Percentiles rank a stretch among this genome's conserved stretches.
Evolutionary conservation across 2,329 filamentous ascomycete genomes (phyloP).

Genomic region (Phialemoniopsis sp.): DNA sequence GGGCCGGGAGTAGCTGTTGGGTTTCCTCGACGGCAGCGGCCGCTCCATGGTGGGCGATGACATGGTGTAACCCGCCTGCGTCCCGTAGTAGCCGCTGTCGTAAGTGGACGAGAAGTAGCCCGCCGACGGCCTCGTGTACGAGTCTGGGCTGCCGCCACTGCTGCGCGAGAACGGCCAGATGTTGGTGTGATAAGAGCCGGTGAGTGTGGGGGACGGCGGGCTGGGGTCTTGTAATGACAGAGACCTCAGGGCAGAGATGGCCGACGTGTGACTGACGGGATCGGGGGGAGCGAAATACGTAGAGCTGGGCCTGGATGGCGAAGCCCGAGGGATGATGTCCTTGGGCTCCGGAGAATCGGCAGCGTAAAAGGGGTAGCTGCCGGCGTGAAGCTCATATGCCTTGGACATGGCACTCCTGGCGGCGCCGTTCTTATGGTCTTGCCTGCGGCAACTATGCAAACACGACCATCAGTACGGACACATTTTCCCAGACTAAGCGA

Average conservation of each 20-base stretch:
- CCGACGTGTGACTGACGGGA: conserved; percentile 44
- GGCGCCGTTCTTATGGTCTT: conserved; percentile 36
- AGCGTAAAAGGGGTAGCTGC: conserved; percentile 39
- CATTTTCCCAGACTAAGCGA: no score
- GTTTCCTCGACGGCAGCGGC: conserved; percentile 52
- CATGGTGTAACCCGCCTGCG: not conserved
- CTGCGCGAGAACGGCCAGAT: conserved; percentile 54
- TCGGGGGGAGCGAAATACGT: conserved; percentile 50
- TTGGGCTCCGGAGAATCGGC: conserved; percentile 45
- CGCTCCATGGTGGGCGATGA: conserved; percentile 39
- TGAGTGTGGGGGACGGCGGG: conserved; percentile 45
- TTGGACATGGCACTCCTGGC: no score
- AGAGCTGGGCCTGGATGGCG: conserved; percentile 55
- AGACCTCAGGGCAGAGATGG: conserved; percentile 52
- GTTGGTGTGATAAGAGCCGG: conserved; percentile 28
- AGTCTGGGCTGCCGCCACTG: conserved; percentile 47
- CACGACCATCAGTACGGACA: conserved; percentile 1
- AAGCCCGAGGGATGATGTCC: conserved; percentile 61
- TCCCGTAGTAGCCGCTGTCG: conserved; percentile 34
- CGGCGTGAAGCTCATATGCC: conserved; percentile 6
- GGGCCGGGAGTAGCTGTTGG: conserved; percentile 50
- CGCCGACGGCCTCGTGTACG: conserved; percentile 39
- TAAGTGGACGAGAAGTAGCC: conserved; percentile 49
- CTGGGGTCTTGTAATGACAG: conserved; percentile 50
- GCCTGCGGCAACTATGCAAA: conserved; percentile 43